Evolutionary conservation across 2,329 filamentous ascomycete species (phyloP), one percentile per base, ranked within the genome.

Genomic region (Didymella sp.): DNA sequence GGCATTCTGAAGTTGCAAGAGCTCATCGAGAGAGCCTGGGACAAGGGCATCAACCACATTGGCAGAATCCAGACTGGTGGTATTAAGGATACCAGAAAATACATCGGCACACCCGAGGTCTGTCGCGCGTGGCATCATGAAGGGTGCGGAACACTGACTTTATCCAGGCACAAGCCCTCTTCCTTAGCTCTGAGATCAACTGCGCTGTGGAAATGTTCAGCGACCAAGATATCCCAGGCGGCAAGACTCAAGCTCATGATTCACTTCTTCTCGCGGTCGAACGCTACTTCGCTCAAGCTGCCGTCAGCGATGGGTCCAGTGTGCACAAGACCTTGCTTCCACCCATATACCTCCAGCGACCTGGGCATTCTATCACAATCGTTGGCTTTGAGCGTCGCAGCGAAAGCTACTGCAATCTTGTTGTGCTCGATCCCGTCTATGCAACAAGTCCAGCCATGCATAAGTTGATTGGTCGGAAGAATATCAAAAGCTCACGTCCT

Each of bases 21-120:
- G 51, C 80, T 87, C 67, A 96, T 98, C 65, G 94, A 98, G 75
- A 78, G 80, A 15, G 94, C 92, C 0, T 98, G 94, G 94, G 91
- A 96, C 69, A 82, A 82, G 70, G 92, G 90, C 0, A 91, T 95
- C 72, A 95, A 96, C 67, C 73, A 84, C 3, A 82, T 87, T 41
- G 91, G 90, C 3, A 84, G 91, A 30, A 72, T 85, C 2, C 92
- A 98, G 76, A 97, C 93, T 0, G 94, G 94, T 2, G 92, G 92
- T 1, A 90, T 98, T 61, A 86, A 81, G 61, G 88, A 88, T n/a
- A 96, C 93, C 0, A 86, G 95, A 58, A 98, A 97, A 75, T 98
- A 95, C 71, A 98, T 98, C 66, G 94, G 94, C 15, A 97, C 94
- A 1, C 88, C 91, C 8, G 94, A 98, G 81, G 90, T 91, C 79